Evolutionary conservation across 2,329 filamentous ascomycete genomes (phyloP), one percentile per base, ranked within the genome.

Genomic region (Arthrobotrys iridis): DNA sequence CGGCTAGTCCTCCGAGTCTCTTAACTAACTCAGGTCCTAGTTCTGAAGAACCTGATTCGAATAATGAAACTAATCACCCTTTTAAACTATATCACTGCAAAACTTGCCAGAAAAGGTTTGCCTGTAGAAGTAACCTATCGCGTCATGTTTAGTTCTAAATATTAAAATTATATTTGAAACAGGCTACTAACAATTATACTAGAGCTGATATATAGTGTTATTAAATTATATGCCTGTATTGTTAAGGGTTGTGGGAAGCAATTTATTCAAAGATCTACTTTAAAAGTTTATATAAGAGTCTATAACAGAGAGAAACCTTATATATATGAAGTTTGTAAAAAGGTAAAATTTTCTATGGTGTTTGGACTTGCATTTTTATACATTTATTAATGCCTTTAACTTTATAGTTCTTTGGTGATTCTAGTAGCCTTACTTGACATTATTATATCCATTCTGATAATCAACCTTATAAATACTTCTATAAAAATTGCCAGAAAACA

Each of bases 271-370:
- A 88, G 95, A 66, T 97, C 93, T 26, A 95, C 95, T 20, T 84
- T 99, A 82, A 99, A 95, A 0, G 95, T 99, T 5, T 95, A 98
- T 82, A 90, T 92, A 80, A 91, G 95, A 79, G 93, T 97, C 20
- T 95, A 99, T 83, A 98, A 95, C 1, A 95, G 95, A 78, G 95
- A 98, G 84, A 99, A 99, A 84, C 95, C 95, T 58, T 95, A 99
- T 80, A 94, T 95, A 89, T 99, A 95, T 81, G 94, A 97, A 83
- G 89, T 92, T 77, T 98, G 95, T 82, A 92, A 93, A 82, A 98
- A 98, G 90, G 93, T 97, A 85, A 28, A 6, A 30, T 59, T 15
- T 8, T 11, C 22, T 62, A 3, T 41, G 2, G n/a, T 48, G 8
- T 13, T 40, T 43, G 26, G 11, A 28, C 40, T n/a, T n/a, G n/a